Conservation (phyloP, 805 yeast species). For the Hanseniaspora valbyensis region DNA sequence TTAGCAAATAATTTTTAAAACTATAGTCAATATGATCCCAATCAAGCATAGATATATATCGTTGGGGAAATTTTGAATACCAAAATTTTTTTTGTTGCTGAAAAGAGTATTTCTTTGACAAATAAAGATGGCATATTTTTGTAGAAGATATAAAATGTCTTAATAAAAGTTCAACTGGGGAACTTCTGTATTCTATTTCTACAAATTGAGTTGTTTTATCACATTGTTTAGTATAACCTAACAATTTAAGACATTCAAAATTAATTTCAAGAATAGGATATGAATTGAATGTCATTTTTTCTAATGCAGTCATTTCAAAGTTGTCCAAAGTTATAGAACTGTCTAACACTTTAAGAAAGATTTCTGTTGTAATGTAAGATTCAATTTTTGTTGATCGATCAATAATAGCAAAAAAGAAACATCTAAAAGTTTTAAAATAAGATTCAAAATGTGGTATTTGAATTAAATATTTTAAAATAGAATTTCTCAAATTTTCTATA, state of each 20-base stretch:
- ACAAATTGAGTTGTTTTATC: neutral
- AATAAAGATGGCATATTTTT: neutral
- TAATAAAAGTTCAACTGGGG: neutral
- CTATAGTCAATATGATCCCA: neutral
- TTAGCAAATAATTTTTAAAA: neutral
- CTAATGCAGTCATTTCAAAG: neutral
- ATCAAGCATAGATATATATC: neutral
- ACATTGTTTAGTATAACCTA: neutral
- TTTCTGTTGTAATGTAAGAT: neutral
- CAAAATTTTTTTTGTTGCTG: neutral
- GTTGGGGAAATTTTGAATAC: neutral
- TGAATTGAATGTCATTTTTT: neutral
- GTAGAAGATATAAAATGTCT: neutral
- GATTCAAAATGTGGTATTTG: neutral
- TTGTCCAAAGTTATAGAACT: neutral
- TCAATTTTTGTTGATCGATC: neutral
- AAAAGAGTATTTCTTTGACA: neutral
- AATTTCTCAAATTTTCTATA: neutral
- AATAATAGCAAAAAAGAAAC: neutral
- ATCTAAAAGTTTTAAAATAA: neutral
- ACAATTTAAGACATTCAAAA: neutral
- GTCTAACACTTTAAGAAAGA: neutral
- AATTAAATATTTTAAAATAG: neutral
- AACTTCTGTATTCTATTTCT: neutral
- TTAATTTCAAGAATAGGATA: neutral